Evolutionary conservation across 768 basidiomycete species (phyloP).

Genomic region (Nidula microcarpa): DNA sequence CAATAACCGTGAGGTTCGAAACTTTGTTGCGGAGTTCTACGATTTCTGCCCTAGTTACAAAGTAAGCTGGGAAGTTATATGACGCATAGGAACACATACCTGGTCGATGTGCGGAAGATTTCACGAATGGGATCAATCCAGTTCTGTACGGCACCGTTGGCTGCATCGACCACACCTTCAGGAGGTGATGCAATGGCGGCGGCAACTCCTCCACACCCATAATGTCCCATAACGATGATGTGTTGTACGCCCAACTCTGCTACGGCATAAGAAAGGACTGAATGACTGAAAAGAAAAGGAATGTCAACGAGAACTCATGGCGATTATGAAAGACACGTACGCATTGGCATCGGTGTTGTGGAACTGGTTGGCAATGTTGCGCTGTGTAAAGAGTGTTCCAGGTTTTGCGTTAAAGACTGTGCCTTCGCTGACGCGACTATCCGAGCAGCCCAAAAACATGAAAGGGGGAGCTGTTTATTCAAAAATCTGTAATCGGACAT

Average conservation of each 20-base stretch:
- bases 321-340: constrained; percentile 15
- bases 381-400: constrained; percentile 32
- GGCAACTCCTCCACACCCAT: constrained; percentile 39
- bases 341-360: constrained; percentile 28
- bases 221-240: constrained; percentile 41
- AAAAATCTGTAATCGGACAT: not conserved
- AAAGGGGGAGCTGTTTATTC: constrained; percentile 22
- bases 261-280: constrained; percentile 36
- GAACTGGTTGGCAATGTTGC: constrained; percentile 39
- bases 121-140: constrained; percentile 38
- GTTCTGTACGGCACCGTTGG: constrained; percentile 29
- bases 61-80: not conserved
- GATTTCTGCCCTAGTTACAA: constrained; percentile 25
- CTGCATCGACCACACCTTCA: constrained; percentile 13
- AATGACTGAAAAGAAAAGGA: constrained; percentile 13
- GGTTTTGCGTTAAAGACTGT: constrained; percentile 34
- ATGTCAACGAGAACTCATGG: not conserved
- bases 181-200: constrained; percentile 28
- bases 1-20: constrained; percentile 8
- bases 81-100: constrained; percentile 15
- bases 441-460: constrained; percentile 35
- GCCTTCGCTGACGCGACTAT: constrained; percentile 33
- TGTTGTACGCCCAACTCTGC: constrained; percentile 31
- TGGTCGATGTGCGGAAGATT: constrained; percentile 27
- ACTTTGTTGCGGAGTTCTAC: constrained; percentile 24